phyloP scores from a whole-genome alignment of 345 rosid species.

The Hevea brasiliensis region DNA sequence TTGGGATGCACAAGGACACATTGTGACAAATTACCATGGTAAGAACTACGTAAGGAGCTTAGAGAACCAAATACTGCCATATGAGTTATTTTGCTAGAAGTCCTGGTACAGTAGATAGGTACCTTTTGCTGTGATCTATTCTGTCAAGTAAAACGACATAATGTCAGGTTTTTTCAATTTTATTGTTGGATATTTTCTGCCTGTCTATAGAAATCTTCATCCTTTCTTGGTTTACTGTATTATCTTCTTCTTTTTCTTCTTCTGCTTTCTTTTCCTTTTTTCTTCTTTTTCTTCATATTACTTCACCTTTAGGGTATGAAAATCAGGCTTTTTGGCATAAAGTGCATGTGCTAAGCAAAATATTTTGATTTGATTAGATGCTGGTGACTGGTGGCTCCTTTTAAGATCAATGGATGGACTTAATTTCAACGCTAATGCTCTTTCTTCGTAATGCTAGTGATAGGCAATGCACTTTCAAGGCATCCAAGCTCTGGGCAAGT shows the following conservation, averaged over 20 bases:
- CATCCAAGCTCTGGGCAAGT: conserved; percentile 75
- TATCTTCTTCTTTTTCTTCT: not conserved
- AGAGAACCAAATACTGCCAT: not conserved
- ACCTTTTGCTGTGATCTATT: conserved; percentile 9
- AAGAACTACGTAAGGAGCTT: conserved; percentile 27
- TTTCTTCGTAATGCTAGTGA: conserved; percentile 44
- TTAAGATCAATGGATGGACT: conserved; percentile 1
- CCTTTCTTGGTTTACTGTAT: not conserved
- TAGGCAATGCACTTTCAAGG: conserved; percentile 89
- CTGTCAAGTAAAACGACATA: not conserved
- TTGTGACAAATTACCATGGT: conserved; percentile 97
- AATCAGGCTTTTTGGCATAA: not conserved
- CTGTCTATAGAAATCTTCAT: not conserved
- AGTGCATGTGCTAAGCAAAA: not conserved
- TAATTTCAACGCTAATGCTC: conserved; percentile 7
- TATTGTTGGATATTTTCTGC: not conserved
- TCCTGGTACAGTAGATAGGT: not conserved
- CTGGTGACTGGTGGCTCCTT: conserved; percentile 1
- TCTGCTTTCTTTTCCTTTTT: not conserved
- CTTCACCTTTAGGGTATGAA: not conserved
- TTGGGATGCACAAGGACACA: conserved; percentile 85
- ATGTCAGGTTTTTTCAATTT: not conserved
- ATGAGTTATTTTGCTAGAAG: not conserved
- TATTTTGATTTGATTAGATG: not conserved
- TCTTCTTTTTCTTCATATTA: not conserved